Evolutionary conservation across 2,329 filamentous ascomycete genomes (phyloP), one percentile per base, ranked within the genome.

Genomic region (Cercospora brassicicola): DNA sequence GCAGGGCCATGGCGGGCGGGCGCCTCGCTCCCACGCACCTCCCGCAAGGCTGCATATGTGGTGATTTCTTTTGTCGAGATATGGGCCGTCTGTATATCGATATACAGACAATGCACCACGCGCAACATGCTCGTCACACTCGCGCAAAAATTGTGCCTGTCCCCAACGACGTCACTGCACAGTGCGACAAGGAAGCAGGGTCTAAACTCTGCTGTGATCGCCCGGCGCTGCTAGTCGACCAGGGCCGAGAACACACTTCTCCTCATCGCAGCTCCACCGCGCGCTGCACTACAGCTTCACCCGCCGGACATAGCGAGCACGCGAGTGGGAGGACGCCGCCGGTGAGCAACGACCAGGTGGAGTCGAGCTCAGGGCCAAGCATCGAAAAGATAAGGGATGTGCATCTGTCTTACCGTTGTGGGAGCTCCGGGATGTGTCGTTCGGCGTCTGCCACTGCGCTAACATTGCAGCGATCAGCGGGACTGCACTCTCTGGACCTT

Each of bases 401-500:
- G 26, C 53, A 15, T n/a, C 13, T n/a, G 53, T 31, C 13, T 30
- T 30, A 57, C 53, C 30, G 53, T n/a, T 57, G 53, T 57, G 53
- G 30, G 53, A 57, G 53, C 53, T 57, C 53, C 53, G n/a, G 53
- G 53, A 57, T 57, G 53, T 33, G 53, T 57, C 26, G 53, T 57
- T 30, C 53, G 53, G 53, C 53, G 53, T 33, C 53, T 57, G 53
- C 53, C 53, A 57, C 26, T n/a, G 53, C 30, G 62, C 51, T 64
- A 64, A 57, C 23, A 15, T 55, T 31, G 30, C 67, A 63, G 48
- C 67, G 67, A 69, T 69, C 64, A 59, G 18, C 62, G 67, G 59
- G 42, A 62, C 31, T 45, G 28, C 18, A 51, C 39, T 48, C 60
- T 15, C 13, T 18, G 10, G 2, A 26, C 39, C 60, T 33, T 62